These are phyloP conservation scores for Sporothrix protearum DNA, from an alignment of 2,329 filamentous ascomycete genomes.

Conservation along the genomic window DNA sequence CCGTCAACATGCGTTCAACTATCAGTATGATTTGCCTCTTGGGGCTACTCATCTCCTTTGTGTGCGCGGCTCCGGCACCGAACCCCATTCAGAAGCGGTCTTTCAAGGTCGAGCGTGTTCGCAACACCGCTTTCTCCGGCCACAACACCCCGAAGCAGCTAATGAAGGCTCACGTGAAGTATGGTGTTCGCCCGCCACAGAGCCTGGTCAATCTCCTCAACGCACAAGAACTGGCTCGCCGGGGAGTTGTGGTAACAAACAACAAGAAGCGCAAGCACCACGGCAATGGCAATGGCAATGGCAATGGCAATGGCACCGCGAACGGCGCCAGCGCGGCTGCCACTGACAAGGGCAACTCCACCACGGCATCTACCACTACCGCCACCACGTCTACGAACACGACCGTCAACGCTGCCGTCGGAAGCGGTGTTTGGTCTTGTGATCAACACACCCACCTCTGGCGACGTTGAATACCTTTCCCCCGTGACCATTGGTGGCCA, in stretches of 20 bases:
- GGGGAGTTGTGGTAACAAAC: conserved; percentile 27
- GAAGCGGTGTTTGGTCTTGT: conserved; percentile 50
- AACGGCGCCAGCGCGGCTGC: background rate
- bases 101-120: conserved; percentile 59
- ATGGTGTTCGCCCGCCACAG: conserved; percentile 50
- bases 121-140: conserved; percentile 52
- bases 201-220: conserved; percentile 41
- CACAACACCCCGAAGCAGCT: conserved; percentile 59
- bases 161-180: conserved; percentile 66
- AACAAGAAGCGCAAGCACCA: conserved; percentile 14
- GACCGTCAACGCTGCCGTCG: background rate
- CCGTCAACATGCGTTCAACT: conserved; percentile 31
- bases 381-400: background rate
- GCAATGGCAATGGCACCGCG: conserved; percentile 16
- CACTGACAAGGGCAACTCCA: conserved; percentile 7
- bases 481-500: conserved; percentile 68
- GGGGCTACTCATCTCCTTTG: conserved; percentile 47
- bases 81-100: conserved; percentile 49
- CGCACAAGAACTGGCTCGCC: conserved; percentile 28
- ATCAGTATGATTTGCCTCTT: conserved; percentile 39
- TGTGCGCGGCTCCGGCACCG: conserved; percentile 45
- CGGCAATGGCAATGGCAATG: conserved; percentile 13
- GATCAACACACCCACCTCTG: conserved; percentile 59
- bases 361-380: background rate
- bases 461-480: conserved; percentile 67